Evolutionary conservation across 2,329 filamentous ascomycete species (phyloP).

Genomic region (Didymellaceae sp.): DNA sequence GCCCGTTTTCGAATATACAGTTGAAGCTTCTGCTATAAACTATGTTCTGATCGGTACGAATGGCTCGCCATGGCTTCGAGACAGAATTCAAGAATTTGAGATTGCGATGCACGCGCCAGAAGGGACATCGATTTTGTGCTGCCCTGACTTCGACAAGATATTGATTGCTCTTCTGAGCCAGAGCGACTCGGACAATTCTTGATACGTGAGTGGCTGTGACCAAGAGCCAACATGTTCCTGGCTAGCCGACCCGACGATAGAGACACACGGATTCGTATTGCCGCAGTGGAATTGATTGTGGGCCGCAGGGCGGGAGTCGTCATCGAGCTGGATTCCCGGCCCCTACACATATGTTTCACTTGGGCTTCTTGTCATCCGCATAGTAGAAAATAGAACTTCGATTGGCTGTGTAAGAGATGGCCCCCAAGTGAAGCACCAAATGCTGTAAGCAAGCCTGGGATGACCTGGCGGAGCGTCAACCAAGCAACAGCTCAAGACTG

Average conservation of each 20-base stretch:
- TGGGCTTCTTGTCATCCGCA: constrained; percentile 11
- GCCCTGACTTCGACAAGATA: constrained; percentile 13
- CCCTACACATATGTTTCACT: constrained; percentile 28
- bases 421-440: constrained; percentile 24
- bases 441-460: constrained; percentile 29
- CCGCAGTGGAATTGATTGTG: constrained; percentile 8
- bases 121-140: constrained; percentile 4
- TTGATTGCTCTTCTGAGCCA: constrained; percentile 18
- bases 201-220: constrained; percentile 20
- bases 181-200: constrained; percentile 28
- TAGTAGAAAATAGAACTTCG: constrained; percentile 4
- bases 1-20: too few species aligned
- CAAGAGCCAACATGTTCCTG: constrained; percentile 1
- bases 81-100: constrained; percentile 8
- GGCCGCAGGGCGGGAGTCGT: constrained; percentile 20
- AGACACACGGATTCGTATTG: constrained; percentile 18
- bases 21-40: too few species aligned
- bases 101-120: constrained; percentile 4
- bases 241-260: constrained; percentile 21
- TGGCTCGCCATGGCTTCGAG: constrained; percentile 22
- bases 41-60: too few species aligned
- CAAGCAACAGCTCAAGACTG: constrained; percentile 38
- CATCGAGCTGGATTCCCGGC: constrained; percentile 19
- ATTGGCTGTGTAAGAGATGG: constrained; percentile 30
- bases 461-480: constrained; percentile 40